Conservation (phyloP, 192 early-diverging fungal genomes). For the Spizellomyces sp. region DNA sequence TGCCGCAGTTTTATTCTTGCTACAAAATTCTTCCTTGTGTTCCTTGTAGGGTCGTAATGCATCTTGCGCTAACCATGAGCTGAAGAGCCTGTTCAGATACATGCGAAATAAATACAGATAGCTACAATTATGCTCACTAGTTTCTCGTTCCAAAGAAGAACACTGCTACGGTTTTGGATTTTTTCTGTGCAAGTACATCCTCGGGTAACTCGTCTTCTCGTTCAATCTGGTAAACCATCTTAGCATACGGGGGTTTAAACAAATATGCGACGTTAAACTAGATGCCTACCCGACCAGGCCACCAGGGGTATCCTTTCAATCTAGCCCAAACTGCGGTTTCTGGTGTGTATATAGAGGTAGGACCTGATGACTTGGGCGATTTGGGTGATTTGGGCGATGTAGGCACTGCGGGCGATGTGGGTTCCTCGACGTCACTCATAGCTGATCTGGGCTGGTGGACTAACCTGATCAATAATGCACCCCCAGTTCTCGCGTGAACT, state of each 20-base stretch:
- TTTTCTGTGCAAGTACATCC: not conserved
- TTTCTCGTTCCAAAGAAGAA: constrained; percentile 4
- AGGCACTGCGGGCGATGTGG: too few species aligned
- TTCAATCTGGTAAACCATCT: not conserved
- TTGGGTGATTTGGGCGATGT: too few species aligned
- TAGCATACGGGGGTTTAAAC: not conserved
- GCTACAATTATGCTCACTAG: not conserved
- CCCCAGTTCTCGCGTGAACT: too few species aligned
- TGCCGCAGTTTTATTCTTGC: constrained; percentile 1
- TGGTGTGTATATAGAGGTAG: too few species aligned
- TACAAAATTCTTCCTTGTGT: not conserved
- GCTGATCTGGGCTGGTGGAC: too few species aligned
- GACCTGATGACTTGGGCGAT: too few species aligned
- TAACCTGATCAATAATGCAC: too few species aligned
- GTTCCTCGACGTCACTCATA: too few species aligned
- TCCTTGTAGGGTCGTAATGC: not conserved
- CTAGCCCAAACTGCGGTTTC: not conserved
- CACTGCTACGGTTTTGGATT: not conserved
- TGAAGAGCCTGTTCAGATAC: not conserved
- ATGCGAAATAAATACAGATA: too few species aligned
- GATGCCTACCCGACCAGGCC: not conserved
- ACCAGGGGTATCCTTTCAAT: constrained; percentile 12
- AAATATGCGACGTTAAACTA: too few species aligned
- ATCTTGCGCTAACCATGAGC: not conserved
- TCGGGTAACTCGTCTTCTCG: not conserved